Percentiles rank a stretch among this genome's conserved stretches.
phyloP scores from a whole-genome alignment of 2,329 filamentous ascomycete genomes.

The Alternaria brassicicola region DNA sequence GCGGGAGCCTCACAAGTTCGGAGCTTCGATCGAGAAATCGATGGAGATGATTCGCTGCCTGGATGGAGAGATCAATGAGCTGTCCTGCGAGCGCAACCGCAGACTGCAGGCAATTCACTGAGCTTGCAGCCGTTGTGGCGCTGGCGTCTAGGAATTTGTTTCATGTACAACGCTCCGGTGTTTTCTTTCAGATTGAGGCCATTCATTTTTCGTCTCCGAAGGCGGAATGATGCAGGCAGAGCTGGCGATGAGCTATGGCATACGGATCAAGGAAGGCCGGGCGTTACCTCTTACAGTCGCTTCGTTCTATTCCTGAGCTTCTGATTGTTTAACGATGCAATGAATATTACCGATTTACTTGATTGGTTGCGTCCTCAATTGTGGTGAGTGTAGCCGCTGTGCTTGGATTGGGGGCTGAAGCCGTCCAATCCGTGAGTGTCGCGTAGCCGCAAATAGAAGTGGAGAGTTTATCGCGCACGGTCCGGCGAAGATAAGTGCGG shows the following conservation, averaged over 20 bases:
- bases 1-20: constrained; percentile 67
- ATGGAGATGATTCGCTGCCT: constrained; percentile 75
- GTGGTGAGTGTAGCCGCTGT: constrained; percentile 48
- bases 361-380: constrained; percentile 42
- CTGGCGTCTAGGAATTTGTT: constrained; percentile 42
- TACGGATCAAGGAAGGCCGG: constrained; percentile 37
- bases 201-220: constrained; percentile 42
- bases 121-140: constrained; percentile 27
- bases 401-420: constrained; percentile 45
- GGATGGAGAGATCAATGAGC: constrained; percentile 69
- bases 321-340: constrained; percentile 42
- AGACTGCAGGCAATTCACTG: constrained; percentile 45
- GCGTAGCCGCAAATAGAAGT: constrained; percentile 50
- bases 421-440: constrained; percentile 49
- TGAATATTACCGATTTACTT: constrained; percentile 31
- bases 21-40: constrained; percentile 69
- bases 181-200: constrained; percentile 36
- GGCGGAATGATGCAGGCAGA: constrained; percentile 38
- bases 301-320: constrained; percentile 38
- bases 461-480: constrained; percentile 45
- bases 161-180: constrained; percentile 44
- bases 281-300: constrained; percentile 48
- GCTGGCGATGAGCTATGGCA: constrained; percentile 36
- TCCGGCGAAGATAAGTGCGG: constrained; percentile 31
- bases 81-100: constrained; percentile 61